phyloP scores from a whole-genome alignment of 2,329 filamentous ascomycete species.

The Xylariaceae sp. region DNA sequence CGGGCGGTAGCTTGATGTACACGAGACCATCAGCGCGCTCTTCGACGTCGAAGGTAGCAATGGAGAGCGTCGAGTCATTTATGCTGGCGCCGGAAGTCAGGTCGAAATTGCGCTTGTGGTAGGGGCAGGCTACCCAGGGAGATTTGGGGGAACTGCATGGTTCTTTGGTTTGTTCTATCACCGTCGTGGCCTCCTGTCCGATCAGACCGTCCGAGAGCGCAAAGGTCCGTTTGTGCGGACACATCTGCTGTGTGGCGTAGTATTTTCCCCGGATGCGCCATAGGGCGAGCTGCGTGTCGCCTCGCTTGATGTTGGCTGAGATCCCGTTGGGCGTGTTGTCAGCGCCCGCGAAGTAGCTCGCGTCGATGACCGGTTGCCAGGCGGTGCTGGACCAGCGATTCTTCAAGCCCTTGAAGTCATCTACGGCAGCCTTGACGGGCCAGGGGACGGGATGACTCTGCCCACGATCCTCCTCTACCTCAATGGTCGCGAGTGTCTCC shows the following conservation, averaged over 20 bases:
- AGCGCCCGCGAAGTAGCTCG: slow-evolving; percentile 59
- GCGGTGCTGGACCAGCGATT: slow-evolving; percentile 58
- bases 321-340: slow-evolving; percentile 64
- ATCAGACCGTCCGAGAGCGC: slow-evolving; percentile 82
- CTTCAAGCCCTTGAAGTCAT: slow-evolving; percentile 65
- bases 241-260: slow-evolving; percentile 91
- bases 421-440: slow-evolving; percentile 57
- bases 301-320: slow-evolving; percentile 72
- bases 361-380: slow-evolving; percentile 76
- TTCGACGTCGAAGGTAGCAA: slow-evolving; percentile 76
- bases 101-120: slow-evolving; percentile 86
- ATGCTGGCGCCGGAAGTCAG: slow-evolving; percentile 66
- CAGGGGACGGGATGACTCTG: slow-evolving; percentile 73
- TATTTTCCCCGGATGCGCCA: slow-evolving; percentile 77
- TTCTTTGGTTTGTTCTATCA: slow-evolving; percentile 28
- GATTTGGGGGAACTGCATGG: slow-evolving; percentile 16
- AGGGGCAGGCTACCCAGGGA: slow-evolving; percentile 82
- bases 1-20: slow-evolving; percentile 72
- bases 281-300: slow-evolving; percentile 82
- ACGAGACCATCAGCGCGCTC: slow-evolving; percentile 68
- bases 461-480: slow-evolving; percentile 64
- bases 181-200: slow-evolving; percentile 51
- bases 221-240: slow-evolving; percentile 85
- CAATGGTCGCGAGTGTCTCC: slow-evolving; percentile 64
- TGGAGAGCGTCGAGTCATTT: slow-evolving; percentile 68